Percentiles rank a stretch among this genome's conserved stretches.
phyloP scores from a whole-genome alignment of 2,329 filamentous ascomycete species.

The Penicillium occitanis region DNA sequence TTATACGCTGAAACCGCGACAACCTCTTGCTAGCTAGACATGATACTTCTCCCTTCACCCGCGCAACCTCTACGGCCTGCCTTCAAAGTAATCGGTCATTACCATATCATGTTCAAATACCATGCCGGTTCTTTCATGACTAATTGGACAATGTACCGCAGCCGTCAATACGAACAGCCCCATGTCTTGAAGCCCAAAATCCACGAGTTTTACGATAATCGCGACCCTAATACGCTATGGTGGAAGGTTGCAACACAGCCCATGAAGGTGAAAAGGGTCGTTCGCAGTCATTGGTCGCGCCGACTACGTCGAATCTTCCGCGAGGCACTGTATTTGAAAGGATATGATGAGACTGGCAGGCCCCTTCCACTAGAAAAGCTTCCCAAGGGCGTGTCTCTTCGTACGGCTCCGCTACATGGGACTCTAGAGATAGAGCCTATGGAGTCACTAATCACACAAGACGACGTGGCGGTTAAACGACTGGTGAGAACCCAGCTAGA shows the following conservation, averaged over 20 bases:
- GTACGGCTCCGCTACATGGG: constrained; percentile 32
- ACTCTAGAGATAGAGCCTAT: constrained; percentile 35
- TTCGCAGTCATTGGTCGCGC: constrained; percentile 49
- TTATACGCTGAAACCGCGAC: not conserved
- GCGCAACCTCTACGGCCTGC: not conserved
- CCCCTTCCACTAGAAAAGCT: constrained; percentile 20
- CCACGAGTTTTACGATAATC: constrained; percentile 36
- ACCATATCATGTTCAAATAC: constrained; percentile 24
- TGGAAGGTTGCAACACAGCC: constrained; percentile 44
- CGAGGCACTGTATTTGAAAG: constrained; percentile 47
- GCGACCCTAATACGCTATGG: constrained; percentile 48
- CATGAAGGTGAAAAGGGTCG: constrained; percentile 40
- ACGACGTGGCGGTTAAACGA: not conserved
- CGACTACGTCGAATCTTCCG: constrained; percentile 48
- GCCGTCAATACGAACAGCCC: constrained; percentile 7
- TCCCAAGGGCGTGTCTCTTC: not conserved
- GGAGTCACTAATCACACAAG: constrained; percentile 6
- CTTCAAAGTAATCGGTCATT: not conserved
- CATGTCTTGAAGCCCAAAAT: constrained; percentile 43
- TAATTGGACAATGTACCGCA: constrained; percentile 8
- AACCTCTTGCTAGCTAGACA: constrained; percentile 1
- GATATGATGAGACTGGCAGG: constrained; percentile 43
- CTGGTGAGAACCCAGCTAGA: not conserved
- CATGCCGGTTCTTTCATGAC: constrained; percentile 26
- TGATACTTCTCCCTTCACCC: constrained; percentile 6